Conservation (phyloP, 495 filamentous ascomycete genomes). For the Trichodelitschia bisporula region DNA sequence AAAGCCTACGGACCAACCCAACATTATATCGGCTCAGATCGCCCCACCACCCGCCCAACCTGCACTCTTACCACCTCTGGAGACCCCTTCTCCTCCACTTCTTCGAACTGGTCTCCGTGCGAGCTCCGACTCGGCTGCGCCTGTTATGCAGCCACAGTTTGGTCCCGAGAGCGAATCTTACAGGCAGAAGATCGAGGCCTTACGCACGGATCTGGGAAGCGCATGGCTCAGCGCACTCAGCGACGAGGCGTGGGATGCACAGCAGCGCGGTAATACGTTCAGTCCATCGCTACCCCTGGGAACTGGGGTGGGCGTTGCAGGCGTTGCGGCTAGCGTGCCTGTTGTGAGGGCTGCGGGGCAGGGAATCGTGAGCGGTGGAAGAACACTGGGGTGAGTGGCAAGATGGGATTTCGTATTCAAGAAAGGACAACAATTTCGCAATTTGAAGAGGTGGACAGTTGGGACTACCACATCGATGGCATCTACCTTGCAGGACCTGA, state of each 20-base stretch:
- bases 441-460: too few species aligned
- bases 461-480: too few species aligned
- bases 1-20: too few species aligned
- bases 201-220: slow-evolving; percentile 60
- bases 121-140: slow-evolving; percentile 4
- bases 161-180: slow-evolving; percentile 53
- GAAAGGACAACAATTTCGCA: too few species aligned
- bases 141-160: slow-evolving; percentile 25
- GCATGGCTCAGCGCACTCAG: slow-evolving; percentile 67
- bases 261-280: too few species aligned
- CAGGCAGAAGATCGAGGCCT: slow-evolving; percentile 57
- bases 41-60: background rate
- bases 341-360: slow-evolving; percentile 21
- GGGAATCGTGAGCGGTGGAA: slow-evolving; percentile 26
- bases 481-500: too few species aligned
- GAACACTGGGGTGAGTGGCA: slow-evolving; percentile 22
- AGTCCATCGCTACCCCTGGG: too few species aligned
- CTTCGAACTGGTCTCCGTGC: too few species aligned
- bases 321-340: slow-evolving; percentile 6
- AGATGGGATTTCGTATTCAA: too few species aligned
- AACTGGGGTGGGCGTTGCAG: too few species aligned
- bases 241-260: slow-evolving; percentile 49
- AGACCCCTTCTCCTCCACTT: slow-evolving; percentile 5
- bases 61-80: slow-evolving; percentile 3
- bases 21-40: too few species aligned